Base-by-base conservation (phyloP, 306 rosid species). In the Vicia villosa region DNA sequence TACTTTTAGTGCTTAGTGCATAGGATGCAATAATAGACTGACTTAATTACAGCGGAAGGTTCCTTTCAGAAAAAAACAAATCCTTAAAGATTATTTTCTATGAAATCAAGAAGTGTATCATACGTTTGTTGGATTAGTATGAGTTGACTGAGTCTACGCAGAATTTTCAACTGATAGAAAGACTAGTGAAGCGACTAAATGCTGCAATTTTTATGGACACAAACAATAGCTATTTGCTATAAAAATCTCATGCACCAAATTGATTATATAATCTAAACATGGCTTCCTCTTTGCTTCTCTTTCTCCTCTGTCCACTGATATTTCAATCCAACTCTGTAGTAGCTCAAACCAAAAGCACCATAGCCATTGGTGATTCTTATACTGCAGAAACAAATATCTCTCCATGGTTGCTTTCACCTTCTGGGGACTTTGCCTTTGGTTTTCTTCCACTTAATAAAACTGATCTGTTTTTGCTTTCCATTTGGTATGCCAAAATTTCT, bases 351-450 rank as follows among this genome's bases (percentile, higher is more conserved):
- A 51, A 46, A 16, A 73, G 13, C 17, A 75, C 20, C 1, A 19
- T 81, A 6, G 15, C 5, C 1, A 77, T 80, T 4, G 88, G 87
- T 8, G 58, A 28, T 20, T 77, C 68, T 58, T 45, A 61, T 14
- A 14, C 34, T 5, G 90, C 94, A 56, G 57, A 37, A 14, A 52
- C 30, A 7, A 49, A 49, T 70, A 70, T 16, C 21, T 4, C 75
- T 63, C 2, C 83, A 26, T 88, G 87, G 91, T 24, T 82, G 9
- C 65, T 71, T 75, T 89, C 92, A 5, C 83, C 90, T 55, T 81
- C 87, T 3, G 78, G 76, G 13, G 86, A 86, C 51, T 89, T 89
- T 55, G 86, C 90, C 20, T 86, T 86, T 42, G 85, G 93, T n/a
- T 85, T 88, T 75, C 50, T 37, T 10, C 77, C 67, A n/a, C 73